Conservation (phyloP, 768 basidiomycete genomes). For the Termitomyces eurrhizus region DNA sequence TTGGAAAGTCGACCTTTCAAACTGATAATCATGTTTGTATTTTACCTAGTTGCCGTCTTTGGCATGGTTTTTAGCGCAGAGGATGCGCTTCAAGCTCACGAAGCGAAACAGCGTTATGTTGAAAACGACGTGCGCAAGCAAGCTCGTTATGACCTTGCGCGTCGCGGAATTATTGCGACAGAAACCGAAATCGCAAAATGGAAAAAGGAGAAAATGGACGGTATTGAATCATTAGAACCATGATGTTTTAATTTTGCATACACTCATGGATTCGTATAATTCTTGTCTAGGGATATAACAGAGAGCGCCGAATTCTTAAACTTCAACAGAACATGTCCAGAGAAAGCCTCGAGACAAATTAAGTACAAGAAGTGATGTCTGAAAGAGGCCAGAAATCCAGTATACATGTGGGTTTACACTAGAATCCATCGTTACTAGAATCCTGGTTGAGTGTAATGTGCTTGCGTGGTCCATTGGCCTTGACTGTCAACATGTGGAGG, state of each 20-base stretch:
- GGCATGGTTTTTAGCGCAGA: conserved; percentile 79
- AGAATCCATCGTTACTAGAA: conserved; percentile 12
- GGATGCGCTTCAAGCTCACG: conserved; percentile 67
- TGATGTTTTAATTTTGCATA: not conserved
- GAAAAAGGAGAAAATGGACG: conserved; percentile 40
- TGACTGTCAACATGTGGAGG: conserved; percentile 32
- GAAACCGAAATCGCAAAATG: conserved; percentile 83
- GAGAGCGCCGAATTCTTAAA: not conserved
- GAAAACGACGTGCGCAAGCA: conserved; percentile 70
- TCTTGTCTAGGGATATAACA: not conserved
- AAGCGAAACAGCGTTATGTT: conserved; percentile 57
- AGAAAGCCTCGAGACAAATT: not conserved
- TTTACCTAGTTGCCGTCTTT: conserved; percentile 46
- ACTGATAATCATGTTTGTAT: not conserved
- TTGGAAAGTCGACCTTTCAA: conserved; percentile 8
- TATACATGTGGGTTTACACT: not conserved
- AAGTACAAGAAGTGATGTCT: not conserved
- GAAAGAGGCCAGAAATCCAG: not conserved
- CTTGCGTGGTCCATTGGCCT: conserved; percentile 30
- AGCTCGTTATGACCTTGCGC: conserved; percentile 71
- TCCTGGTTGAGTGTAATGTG: conserved; percentile 26
- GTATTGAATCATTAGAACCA: not conserved
- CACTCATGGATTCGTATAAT: not conserved
- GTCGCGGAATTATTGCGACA: conserved; percentile 72
- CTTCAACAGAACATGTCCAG: not conserved